These are phyloP conservation scores for Pestalotiopsis sp. DNA, from an alignment of 2,329 filamentous ascomycete genomes.

Conservation along the genomic window DNA sequence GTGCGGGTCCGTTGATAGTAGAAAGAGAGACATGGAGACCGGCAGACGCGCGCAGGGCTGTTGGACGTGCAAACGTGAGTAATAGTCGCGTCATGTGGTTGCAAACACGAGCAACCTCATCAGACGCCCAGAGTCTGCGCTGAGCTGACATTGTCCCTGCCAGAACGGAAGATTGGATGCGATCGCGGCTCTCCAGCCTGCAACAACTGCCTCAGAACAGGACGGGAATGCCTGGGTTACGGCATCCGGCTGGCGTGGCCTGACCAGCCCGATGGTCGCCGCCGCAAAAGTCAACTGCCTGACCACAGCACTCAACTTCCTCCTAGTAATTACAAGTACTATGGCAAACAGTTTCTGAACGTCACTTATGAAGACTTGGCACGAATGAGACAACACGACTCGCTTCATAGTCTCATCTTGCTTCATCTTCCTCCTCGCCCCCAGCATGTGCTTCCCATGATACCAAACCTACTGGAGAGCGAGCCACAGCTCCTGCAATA, in stretches of 20 bases:
- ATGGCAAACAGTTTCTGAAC: conserved; percentile 42
- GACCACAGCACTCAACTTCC: conserved; percentile 34
- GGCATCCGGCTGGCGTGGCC: conserved; percentile 50
- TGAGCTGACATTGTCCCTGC: neutral
- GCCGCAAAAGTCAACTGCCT: conserved; percentile 31
- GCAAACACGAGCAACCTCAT: conserved; percentile 6
- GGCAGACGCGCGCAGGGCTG: conserved; percentile 39
- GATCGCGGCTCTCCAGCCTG: conserved; percentile 45
- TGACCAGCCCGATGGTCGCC: conserved; percentile 47
- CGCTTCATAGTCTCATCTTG: conserved; percentile 26
- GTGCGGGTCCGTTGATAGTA: neutral
- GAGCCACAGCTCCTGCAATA: conserved; percentile 34
- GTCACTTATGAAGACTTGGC: conserved; percentile 40
- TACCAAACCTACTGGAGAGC: conserved; percentile 30
- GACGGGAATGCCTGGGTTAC: conserved; percentile 46
- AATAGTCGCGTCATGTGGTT: neutral
- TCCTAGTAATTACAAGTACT: conserved; percentile 28
- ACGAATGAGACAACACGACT: conserved; percentile 32
- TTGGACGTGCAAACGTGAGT: conserved; percentile 47
- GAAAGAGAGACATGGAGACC: conserved; percentile 27
- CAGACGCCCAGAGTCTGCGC: neutral
- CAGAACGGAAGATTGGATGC: conserved; percentile 51
- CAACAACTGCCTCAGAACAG: conserved; percentile 45
- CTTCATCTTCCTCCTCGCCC: conserved; percentile 29
- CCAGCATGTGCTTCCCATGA: conserved; percentile 28